Percentiles rank a stretch among this genome's conserved stretches.
phyloP scores from a whole-genome alignment of 1,284 basidiomycete genomes.

The Puccinia novopanici region DNA sequence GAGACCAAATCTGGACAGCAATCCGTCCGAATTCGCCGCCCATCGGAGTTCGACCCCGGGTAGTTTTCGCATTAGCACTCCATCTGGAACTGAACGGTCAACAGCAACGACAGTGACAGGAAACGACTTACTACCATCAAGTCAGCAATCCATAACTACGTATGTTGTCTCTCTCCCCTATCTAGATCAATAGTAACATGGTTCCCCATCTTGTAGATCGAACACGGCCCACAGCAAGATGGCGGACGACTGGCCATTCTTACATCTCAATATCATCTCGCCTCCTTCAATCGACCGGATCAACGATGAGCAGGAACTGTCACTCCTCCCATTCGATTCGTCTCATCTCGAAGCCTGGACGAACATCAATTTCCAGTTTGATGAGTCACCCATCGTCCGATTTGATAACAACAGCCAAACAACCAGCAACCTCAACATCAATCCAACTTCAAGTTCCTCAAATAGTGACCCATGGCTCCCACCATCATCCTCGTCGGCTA shows the following conservation, averaged over 20 bases:
- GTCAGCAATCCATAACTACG: no score
- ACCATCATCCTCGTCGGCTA: not conserved
- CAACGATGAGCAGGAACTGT: conserved; percentile 26
- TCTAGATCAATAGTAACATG: not conserved
- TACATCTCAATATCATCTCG: conserved; percentile 41
- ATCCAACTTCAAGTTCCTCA: not conserved
- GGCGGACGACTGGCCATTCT: conserved; percentile 47
- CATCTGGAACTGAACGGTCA: not conserved
- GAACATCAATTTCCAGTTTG: conserved; percentile 46
- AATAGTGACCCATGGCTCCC: conserved; percentile 2
- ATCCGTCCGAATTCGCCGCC: not conserved
- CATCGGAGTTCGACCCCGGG: not conserved
- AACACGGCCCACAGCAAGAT: conserved; percentile 5
- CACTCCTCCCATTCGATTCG: conserved; percentile 40
- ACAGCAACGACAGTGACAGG: not conserved
- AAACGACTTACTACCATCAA: not conserved
- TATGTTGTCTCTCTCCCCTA: not conserved
- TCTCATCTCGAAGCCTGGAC: conserved; percentile 48
- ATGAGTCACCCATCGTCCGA: conserved; percentile 5
- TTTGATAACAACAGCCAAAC: conserved; percentile 24
- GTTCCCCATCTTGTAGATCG: not conserved
- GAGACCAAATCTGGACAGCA: not conserved
- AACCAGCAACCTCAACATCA: conserved; percentile 11
- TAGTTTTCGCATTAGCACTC: not conserved
- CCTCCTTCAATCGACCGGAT: not conserved